Conservation (phyloP, 2,329 filamentous ascomycete species). For the Microsporum audouinii region DNA sequence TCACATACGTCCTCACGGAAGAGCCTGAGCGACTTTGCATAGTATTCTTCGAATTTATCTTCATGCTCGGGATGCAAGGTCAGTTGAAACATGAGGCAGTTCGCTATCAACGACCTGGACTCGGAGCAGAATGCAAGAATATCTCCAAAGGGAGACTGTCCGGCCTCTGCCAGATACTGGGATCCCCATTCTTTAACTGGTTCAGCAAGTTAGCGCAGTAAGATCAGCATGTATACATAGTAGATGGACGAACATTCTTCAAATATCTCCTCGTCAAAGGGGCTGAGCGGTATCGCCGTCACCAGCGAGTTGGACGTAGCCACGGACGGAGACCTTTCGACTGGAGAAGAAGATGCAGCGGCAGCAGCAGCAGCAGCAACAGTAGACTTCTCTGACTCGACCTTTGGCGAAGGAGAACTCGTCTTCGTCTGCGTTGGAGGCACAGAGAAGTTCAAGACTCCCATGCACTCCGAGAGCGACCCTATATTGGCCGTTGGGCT, state of each 20-base stretch:
- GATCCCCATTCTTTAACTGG: slow-evolving; percentile 12
- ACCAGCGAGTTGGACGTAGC: not conserved
- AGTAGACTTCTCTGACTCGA: not conserved
- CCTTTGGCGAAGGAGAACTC: not conserved
- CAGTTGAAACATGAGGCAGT: slow-evolving; percentile 12
- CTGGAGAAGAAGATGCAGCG: not conserved
- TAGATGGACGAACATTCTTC: slow-evolving; percentile 8
- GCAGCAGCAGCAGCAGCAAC: not conserved
- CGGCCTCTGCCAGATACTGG: slow-evolving; percentile 9
- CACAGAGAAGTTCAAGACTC: not conserved
- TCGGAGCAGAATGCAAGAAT: slow-evolving; percentile 8
- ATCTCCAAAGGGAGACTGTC: slow-evolving; percentile 8
- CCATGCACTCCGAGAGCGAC: slow-evolving; percentile 1
- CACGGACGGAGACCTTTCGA: not conserved
- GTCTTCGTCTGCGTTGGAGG: not conserved
- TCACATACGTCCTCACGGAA: slow-evolving; percentile 12
- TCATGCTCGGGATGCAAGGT: slow-evolving; percentile 9
- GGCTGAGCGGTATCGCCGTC: not conserved
- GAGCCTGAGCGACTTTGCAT: slow-evolving; percentile 7
- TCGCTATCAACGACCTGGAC: slow-evolving; percentile 11
- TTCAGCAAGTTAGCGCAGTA: not conserved
- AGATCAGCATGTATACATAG: not conserved
- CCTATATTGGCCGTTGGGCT: not conserved
- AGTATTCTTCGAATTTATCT: slow-evolving; percentile 10
- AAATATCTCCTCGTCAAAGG: slow-evolving; percentile 11